Conservation (phyloP, 192 early-diverging fungal genomes). For the Podila minutissima region DNA sequence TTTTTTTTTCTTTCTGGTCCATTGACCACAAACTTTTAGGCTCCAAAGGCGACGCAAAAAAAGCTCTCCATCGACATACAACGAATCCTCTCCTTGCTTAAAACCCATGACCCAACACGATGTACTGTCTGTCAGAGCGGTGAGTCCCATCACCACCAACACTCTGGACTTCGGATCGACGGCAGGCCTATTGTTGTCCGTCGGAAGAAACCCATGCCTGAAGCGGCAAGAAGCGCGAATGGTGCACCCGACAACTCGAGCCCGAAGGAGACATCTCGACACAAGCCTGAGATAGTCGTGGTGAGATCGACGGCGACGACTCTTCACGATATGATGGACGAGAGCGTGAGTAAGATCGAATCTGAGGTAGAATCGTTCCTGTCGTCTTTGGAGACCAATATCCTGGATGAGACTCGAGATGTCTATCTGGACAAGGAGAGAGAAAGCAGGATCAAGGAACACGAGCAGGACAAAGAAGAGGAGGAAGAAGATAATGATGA, state of each 20-base stretch:
- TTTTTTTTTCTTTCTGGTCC: neutral
- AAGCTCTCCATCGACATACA: slow-evolving; percentile 27
- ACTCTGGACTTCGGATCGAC: neutral
- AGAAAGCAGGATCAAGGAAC: too few relatives aligned
- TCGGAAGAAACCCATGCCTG: neutral
- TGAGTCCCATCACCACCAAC: slow-evolving; percentile 2
- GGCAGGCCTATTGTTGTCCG: slow-evolving; percentile 7
- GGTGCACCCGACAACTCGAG: too few relatives aligned
- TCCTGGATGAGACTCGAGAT: neutral
- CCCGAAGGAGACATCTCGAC: too few relatives aligned
- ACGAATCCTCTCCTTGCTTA: slow-evolving; percentile 36
- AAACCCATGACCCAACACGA: slow-evolving; percentile 28
- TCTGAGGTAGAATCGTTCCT: neutral
- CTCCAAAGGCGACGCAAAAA: slow-evolving; percentile 11
- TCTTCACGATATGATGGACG: neutral
- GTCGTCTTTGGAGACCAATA: neutral
- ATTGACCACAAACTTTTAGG: neutral
- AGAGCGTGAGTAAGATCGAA: neutral
- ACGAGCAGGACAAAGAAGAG: neutral
- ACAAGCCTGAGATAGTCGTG: neutral
- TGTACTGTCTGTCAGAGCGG: slow-evolving; percentile 43
- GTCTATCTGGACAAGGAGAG: too few relatives aligned
- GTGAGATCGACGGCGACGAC: neutral
- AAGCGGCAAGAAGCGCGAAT: too few relatives aligned
- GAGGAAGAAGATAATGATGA: neutral